Evolutionary conservation across 2,329 filamentous ascomycete species (phyloP).

Genomic region (Calonectria hawksworthii): DNA sequence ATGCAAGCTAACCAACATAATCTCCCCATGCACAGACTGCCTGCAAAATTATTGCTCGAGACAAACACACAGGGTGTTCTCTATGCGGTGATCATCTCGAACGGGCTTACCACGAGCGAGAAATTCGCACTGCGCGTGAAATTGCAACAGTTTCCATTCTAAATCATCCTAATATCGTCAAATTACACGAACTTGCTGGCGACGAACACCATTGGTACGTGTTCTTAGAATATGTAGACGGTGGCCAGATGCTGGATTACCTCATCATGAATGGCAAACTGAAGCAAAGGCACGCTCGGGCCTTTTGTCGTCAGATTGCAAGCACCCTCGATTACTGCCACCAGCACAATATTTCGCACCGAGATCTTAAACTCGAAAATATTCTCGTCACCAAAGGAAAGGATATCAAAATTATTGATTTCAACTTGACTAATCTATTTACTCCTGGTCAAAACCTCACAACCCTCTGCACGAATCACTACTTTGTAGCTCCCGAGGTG

Average conservation of each 20-base stretch:
- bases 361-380: constrained; percentile 98
- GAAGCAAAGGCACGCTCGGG: constrained; percentile 97
- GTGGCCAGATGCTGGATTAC: constrained; percentile 99
- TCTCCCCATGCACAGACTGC: constrained; percentile 71
- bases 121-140: constrained; percentile 95
- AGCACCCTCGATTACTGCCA: constrained; percentile 98
- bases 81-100: constrained; percentile 73
- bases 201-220: constrained; percentile 99
- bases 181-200: constrained; percentile 92
- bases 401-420: constrained; percentile 99
- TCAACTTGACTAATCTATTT: constrained; percentile 96
- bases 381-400: constrained; percentile 99
- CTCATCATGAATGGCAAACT: constrained; percentile 98
- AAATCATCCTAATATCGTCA: constrained; percentile 95
- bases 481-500: constrained; percentile 95
- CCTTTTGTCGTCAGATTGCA: constrained; percentile 96
- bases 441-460: constrained; percentile 87
- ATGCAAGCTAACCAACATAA: not conserved
- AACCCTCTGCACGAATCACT: constrained; percentile 97
- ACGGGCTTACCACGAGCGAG: constrained; percentile 93
- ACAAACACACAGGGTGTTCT: constrained; percentile 78
- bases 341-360: constrained; percentile 96
- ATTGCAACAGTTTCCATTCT: constrained; percentile 95
- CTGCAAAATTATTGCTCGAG: constrained; percentile 95
- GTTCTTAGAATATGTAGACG: constrained; percentile 99